Evolutionary conservation across 208 protist genomes (phyloP), one percentile per base, ranked within the genome.

Genomic region (Baffinella frigidus): DNA sequence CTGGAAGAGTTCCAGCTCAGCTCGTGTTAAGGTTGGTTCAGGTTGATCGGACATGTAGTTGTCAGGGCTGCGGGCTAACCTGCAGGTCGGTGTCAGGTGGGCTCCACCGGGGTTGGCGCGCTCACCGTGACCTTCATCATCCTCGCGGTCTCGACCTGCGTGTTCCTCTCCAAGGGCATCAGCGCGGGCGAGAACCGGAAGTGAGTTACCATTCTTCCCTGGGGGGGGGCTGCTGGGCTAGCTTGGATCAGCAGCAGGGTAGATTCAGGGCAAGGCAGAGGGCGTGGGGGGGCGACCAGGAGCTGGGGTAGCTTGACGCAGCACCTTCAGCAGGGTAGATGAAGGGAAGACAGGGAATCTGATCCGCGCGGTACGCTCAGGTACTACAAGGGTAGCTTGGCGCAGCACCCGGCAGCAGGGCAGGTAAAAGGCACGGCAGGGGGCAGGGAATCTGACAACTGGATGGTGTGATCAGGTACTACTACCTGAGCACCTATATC

Each of bases 81-180:
- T 17, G 17, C 48, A 56, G 48, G 48, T 17, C 7, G 11, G 17
- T 7, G 48, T 17, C 56, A 87, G 77, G 83, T 90, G 11, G 83
- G 83, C 24, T 90, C 83, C 83, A 90, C 83, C 43, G 83, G 83
- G 43, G 83, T 90, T 20, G 83, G 83, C 41, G 83, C 83, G 27
- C 62, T 90, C 36, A 90, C 83, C 10, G 43, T 90, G 27, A 35
- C 83, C 38, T 90, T 90, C 62, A 9, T 90, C 39, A 73, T 73
- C 56, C 30, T 90, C 11, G 41, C 41, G 24, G 83, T 90, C 38
- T 68, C 11, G 20, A 77, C 62, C 83, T 27, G 67, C 41, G 83
- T 90, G 2, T 74, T 90, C 61, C 61, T 90, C 30, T 67, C 45
- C 17, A 90, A 90, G 61, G 83, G 51, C 14, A 73, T 44, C 36